Base-by-base conservation (phyloP, 768 basidiomycete genomes). In the Pleurotus sapidus region DNA sequence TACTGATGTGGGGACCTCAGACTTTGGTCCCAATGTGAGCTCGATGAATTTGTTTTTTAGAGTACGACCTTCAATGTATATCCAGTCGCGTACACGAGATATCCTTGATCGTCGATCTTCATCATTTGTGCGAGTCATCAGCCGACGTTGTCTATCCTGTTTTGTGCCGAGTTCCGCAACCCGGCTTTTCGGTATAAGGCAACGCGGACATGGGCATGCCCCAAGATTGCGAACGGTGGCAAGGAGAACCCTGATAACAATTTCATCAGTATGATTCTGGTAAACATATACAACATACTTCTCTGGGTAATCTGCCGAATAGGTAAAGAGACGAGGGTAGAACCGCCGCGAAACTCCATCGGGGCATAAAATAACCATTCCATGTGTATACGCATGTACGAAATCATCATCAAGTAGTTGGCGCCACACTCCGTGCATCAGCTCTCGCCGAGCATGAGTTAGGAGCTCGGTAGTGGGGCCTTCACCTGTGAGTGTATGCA, bases 291-390 rank as follows among this genome's bases (percentile, higher is more conserved):
- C n/a, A n/a, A n/a, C n/a, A n/a, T n/a, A 60, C 59, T 60, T 60
- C 39, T 71, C 69, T 0, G 64, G 70, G 49, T 70, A 71, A 51
- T 69, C 64, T 3, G 65, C 70, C 1, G 66, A 54, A 38, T 71
- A 71, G 0, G 69, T 63, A 40, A 71, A 67, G 0, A 71, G 49
- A 0, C 56, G 50, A 0, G 48, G 65, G 34, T 67, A 68, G 1
- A 71, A 49, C 14, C 62, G 49, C 0, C 62, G 57, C 5, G 46
- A 14, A 7, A 61, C 49, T 9, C 67, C 65, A 53, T 71, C 65
- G 4, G 48, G 27, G 34, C 68, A 71, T 2, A 11, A 37, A 5
- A 68, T 55, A 0, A 69, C 64, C 1, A 69, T 63, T 0, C 70
- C 68, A 50, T 68, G 40, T 20, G 6, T 4, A 20, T 69, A 70